phyloP scores from a whole-genome alignment of 2,329 filamentous ascomycete genomes.

The Aureobasidium sp. region DNA sequence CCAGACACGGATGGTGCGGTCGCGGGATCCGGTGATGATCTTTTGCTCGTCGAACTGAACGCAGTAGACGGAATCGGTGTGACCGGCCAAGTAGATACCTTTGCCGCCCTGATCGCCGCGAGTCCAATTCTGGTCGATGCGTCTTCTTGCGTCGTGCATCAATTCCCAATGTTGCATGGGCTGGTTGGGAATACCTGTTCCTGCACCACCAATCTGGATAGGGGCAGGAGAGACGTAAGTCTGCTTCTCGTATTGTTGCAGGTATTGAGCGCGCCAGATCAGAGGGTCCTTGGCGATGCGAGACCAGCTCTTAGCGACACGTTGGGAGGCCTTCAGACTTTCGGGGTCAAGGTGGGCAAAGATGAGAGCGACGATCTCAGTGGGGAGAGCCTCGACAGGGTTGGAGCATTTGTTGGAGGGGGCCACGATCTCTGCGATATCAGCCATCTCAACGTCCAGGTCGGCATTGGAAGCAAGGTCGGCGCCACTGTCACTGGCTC shows the following conservation, averaged over 20 bases:
- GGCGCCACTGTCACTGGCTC: slow-evolving; percentile 29
- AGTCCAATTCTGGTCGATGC: slow-evolving; percentile 68
- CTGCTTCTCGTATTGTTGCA: slow-evolving; percentile 42
- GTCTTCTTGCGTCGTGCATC: slow-evolving; percentile 69
- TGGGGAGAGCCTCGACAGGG: slow-evolving; percentile 46
- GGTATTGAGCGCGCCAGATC: slow-evolving; percentile 57
- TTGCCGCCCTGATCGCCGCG: slow-evolving; percentile 59
- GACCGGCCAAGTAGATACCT: slow-evolving; percentile 83
- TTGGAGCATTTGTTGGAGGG: slow-evolving; percentile 26
- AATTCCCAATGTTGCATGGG: slow-evolving; percentile 74
- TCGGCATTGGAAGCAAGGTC: slow-evolving; percentile 28
- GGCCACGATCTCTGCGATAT: slow-evolving; percentile 10
- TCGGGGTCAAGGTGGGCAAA: slow-evolving; percentile 51
- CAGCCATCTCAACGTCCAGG: slow-evolving; percentile 20
- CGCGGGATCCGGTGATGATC: slow-evolving; percentile 92
- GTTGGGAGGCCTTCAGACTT: slow-evolving; percentile 46
- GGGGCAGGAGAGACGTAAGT: slow-evolving; percentile 38
- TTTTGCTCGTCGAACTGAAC: slow-evolving; percentile 97
- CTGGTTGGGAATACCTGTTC: slow-evolving; percentile 37
- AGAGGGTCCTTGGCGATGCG: slow-evolving; percentile 46
- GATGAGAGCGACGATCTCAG: slow-evolving; percentile 51
- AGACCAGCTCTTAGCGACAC: slow-evolving; percentile 50
- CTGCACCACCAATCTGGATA: slow-evolving; percentile 41
- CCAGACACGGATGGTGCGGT: slow-evolving; percentile 94
- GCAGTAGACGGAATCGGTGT: slow-evolving; percentile 95